These are phyloP conservation scores for Apophysomyces sp. DNA, from an alignment of 371 early-diverging fungal genomes.

Conservation along the genomic window DNA sequence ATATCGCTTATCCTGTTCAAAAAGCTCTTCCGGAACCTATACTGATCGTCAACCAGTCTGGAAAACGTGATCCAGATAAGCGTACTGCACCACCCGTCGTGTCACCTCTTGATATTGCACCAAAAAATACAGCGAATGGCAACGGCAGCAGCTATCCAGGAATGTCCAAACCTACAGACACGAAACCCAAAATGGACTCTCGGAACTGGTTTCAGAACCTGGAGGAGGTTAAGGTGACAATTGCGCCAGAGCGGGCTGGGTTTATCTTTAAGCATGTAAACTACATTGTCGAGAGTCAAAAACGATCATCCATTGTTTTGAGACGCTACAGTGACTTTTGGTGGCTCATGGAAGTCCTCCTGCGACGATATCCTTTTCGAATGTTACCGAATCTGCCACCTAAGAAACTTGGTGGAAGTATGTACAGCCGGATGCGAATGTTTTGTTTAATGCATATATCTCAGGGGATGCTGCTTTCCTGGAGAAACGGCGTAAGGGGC, in stretches of 20 bases:
- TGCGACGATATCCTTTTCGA: conserved; percentile 73
- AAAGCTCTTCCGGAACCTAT: background rate
- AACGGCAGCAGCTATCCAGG: background rate
- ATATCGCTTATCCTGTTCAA: background rate
- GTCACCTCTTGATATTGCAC: background rate
- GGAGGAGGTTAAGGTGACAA: conserved; percentile 47
- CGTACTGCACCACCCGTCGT: background rate
- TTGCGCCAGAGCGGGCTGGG: conserved; percentile 75
- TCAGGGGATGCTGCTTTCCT: conserved; percentile 68
- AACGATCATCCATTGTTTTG: conserved; percentile 58
- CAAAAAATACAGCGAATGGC: background rate
- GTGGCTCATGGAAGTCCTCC: conserved; percentile 73
- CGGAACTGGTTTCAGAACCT: conserved; percentile 38
- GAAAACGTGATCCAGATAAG: background rate
- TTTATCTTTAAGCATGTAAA: conserved; percentile 80
- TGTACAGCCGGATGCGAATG: conserved; percentile 3
- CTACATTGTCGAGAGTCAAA: conserved; percentile 71
- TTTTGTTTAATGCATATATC: conserved; percentile 4
- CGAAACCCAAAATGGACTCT: conserved; percentile 6
- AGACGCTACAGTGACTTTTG: conserved; percentile 87
- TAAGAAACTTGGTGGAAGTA: conserved; percentile 55
- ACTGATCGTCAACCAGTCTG: background rate
- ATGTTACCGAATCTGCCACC: conserved; percentile 69
- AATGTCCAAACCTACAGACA: background rate
- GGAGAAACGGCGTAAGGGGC: conserved; percentile 66